A percentile compares a stretch with the other conserved stretches of the same genome.
phyloP scores from a whole-genome alignment of 108 stramenopile genomes.

The Discostella pseudostelligera region DNA sequence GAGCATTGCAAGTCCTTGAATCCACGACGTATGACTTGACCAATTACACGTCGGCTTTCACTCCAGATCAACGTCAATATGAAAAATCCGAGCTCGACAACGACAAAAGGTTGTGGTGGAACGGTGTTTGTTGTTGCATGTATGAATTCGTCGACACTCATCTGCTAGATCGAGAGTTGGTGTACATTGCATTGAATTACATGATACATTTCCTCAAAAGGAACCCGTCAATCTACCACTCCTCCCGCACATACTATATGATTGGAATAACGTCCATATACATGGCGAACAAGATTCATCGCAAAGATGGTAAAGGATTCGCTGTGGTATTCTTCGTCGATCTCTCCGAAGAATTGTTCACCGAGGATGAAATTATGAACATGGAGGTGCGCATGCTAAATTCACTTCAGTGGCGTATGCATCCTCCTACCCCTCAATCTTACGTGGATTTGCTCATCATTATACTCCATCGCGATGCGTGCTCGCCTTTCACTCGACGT shows the following conservation, averaged over 20 bases:
- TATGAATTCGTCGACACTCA: conserved; percentile 70
- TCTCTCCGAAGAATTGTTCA: conserved; percentile 63
- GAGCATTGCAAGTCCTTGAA: conserved; percentile 20
- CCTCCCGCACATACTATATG: conserved; percentile 52
- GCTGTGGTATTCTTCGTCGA: conserved; percentile 59
- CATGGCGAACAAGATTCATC: conserved; percentile 71
- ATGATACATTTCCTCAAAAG: conserved; percentile 53
- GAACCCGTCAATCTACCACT: conserved; percentile 26
- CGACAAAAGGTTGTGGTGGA: conserved; percentile 49
- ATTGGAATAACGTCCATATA: conserved; percentile 77
- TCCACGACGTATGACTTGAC: too few relatives aligned
- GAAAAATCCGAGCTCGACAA: conserved; percentile 10
- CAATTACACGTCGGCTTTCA: too few relatives aligned
- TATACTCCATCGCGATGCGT: conserved; percentile 24
- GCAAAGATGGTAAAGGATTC: conserved; percentile 28
- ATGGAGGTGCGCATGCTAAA: conserved; percentile 65
- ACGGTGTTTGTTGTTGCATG: conserved; percentile 76
- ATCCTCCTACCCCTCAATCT: conserved; percentile 70
- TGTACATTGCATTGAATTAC: conserved; percentile 60
- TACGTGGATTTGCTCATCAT: conserved; percentile 41
- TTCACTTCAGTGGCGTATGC: conserved; percentile 65
- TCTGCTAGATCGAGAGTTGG: conserved; percentile 62
- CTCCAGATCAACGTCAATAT: too few relatives aligned
- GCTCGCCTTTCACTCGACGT: conserved; percentile 17
- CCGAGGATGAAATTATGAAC: conserved; percentile 58